Evolutionary conservation across 805 yeast genomes (phyloP), one percentile per base, ranked within the genome.

Genomic region (Komagataella pseudopastoris): DNA sequence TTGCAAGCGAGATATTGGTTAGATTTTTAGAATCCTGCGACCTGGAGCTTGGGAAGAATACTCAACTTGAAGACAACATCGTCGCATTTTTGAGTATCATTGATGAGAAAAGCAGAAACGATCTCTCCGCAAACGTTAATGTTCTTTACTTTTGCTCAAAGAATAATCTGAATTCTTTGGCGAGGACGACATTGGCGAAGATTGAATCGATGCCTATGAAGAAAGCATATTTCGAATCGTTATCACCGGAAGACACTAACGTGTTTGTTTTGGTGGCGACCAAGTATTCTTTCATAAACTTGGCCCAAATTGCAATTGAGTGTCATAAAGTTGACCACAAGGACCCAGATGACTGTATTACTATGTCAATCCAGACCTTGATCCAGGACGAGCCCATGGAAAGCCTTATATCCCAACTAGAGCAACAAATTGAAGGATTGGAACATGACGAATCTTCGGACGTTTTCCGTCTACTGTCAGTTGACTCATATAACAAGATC

Each of bases 101-200:
- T 17, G 61, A 60, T 44, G 3, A 30, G 6, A 60, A 60, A 36
- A 18, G 55, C 3, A 16, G 43, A 1, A n/a, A 18, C 18, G 36
- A 49, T 3, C 8, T 20, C 45, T 16, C 12, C 4, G 64, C 66
- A 2, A 20, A 63, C 45, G 58, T 64, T 46, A 64, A 64, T 47
- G 50, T 65, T 17, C 54, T 65, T 4, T 59, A 65, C 50, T 66
- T 63, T 53, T 55, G 67, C 6, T 53, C 59, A 3, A 60, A 58
- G n/a, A 63, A 64, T 51, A 53, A 52, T 10, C 60, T 60, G 52
- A 61, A 62, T 49, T 54, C 58, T 12, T 58, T 59, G 43, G 60
- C 63, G 0, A 17, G 53, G 4, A 47, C 52, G 6, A 54, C 60
- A 6, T 44, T 65, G 47, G 46, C 18, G 1, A 62, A 58, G 16